Percentiles rank a stretch among this genome's conserved stretches.
These are phyloP conservation scores for Globisporangium cederbergense DNA, from an alignment of 352 stramenopile species.

Conservation along the genomic window DNA sequence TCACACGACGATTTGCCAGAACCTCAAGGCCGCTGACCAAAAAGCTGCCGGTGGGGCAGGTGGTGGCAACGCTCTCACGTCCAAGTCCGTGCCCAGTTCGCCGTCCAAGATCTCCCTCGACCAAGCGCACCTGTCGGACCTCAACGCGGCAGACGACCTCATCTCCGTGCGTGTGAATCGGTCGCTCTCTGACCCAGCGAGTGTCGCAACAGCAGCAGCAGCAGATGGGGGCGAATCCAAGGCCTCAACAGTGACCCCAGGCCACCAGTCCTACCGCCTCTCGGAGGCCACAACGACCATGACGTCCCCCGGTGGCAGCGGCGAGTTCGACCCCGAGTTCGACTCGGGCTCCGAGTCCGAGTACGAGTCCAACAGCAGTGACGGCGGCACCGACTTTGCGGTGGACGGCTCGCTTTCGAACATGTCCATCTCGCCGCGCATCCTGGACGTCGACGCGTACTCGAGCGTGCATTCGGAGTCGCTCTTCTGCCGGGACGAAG, in stretches of 20 bases:
- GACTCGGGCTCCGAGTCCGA: slow-evolving; percentile 25
- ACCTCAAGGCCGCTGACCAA: slow-evolving; percentile 16
- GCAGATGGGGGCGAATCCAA: neutral
- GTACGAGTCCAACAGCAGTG: slow-evolving; percentile 38
- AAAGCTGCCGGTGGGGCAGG: neutral
- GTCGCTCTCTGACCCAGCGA: slow-evolving; percentile 26
- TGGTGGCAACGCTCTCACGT: slow-evolving; percentile 8
- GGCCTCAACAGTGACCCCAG: slow-evolving; percentile 3
- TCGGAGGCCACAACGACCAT: slow-evolving; percentile 15
- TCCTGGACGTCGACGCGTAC: slow-evolving; percentile 44
- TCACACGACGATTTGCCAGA: slow-evolving; percentile 47
- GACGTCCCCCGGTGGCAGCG: slow-evolving; percentile 11
- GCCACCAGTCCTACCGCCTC: neutral
- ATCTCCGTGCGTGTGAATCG: slow-evolving; percentile 23
- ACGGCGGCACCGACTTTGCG: slow-evolving; percentile 21
- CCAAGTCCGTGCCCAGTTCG: slow-evolving; percentile 44
- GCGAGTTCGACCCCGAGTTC: slow-evolving; percentile 34
- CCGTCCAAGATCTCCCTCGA: slow-evolving; percentile 18
- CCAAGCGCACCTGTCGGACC: neutral
- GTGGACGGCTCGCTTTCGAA: slow-evolving; percentile 18
- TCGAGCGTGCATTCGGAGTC: slow-evolving; percentile 45
- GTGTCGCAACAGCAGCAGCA: neutral
- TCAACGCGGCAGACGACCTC: neutral
- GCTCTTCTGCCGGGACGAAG: slow-evolving; percentile 72
- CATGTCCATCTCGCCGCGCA: slow-evolving; percentile 43